phyloP scores from a whole-genome alignment of 441 rosid species.

The Cnidoscolus chayamansa region DNA sequence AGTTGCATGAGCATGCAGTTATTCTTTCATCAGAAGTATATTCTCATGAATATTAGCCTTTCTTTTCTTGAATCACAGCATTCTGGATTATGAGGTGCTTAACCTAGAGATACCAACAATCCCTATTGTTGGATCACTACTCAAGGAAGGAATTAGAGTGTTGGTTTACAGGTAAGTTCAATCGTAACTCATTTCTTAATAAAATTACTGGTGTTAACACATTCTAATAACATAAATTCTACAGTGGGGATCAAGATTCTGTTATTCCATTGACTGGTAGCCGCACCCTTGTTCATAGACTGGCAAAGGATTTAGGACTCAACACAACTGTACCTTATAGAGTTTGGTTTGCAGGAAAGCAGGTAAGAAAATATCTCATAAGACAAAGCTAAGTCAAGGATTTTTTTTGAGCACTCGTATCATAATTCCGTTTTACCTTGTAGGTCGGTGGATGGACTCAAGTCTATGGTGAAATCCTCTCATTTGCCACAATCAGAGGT shows the following conservation, averaged over 20 bases:
- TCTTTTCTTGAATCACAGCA: conserved; percentile 39
- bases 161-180: conserved; percentile 73
- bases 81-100: conserved; percentile 76
- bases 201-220: neutral
- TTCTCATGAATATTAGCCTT: conserved; percentile 20
- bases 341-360: conserved; percentile 92
- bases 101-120: conserved; percentile 78
- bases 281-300: conserved; percentile 58
- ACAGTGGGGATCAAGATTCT: conserved; percentile 97
- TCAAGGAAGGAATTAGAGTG: conserved; percentile 69
- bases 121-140: conserved; percentile 49
- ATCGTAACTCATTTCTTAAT: neutral
- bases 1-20: no score
- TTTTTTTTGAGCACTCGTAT: neutral
- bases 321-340: conserved; percentile 72
- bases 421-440: conserved; percentile 12
- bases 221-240: conserved; percentile 14
- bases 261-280: conserved; percentile 91
- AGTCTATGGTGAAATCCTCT: conserved; percentile 66
- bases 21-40: conserved; percentile 25
- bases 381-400: conserved; percentile 18
- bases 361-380: conserved; percentile 36
- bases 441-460: conserved; percentile 99
- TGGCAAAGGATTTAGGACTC: conserved; percentile 61
- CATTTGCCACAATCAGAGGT: conserved; percentile 94